A percentile compares a stretch with the other conserved stretches of the same genome.
Conservation (phyloP, 129 eudicot species). For the Saposhnikovia divaricata region DNA sequence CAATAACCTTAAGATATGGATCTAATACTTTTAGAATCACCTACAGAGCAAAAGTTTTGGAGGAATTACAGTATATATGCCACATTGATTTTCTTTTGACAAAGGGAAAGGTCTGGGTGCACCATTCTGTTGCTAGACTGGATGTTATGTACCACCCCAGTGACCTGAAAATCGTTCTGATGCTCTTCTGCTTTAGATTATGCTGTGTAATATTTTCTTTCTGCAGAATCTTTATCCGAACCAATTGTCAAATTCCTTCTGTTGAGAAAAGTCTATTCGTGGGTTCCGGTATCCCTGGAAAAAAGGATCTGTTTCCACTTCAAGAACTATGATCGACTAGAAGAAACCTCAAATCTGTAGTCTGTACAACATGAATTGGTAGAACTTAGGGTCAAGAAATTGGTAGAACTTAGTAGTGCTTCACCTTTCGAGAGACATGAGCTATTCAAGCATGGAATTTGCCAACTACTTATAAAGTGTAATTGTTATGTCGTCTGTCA, state of each 20-base stretch:
- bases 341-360: conserved; percentile 22
- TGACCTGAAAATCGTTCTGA: conserved; percentile 21
- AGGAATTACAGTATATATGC: conserved; percentile 22
- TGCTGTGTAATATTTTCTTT: conserved; percentile 33
- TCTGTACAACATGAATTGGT: conserved; percentile 19
- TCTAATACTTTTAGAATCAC: conserved; percentile 12
- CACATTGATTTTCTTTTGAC: conserved; percentile 33
- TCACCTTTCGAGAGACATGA: conserved; percentile 36
- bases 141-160: conserved; percentile 46
- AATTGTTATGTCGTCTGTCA: conserved; percentile 21
- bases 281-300: conserved; percentile 36
- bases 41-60: conserved; percentile 28
- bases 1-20: not conserved
- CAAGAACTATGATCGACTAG: conserved; percentile 27
- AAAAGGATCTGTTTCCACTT: conserved; percentile 33
- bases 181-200: conserved; percentile 34
- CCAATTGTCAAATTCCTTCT: conserved; percentile 24
- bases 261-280: conserved; percentile 33
- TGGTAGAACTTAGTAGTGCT: conserved; percentile 32
- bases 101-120: conserved; percentile 29
- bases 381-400: conserved; percentile 25
- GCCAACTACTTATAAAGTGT: conserved; percentile 33
- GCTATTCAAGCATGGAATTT: conserved; percentile 33
- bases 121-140: conserved; percentile 32
- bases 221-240: conserved; percentile 29